A percentile compares a stretch with the other conserved stretches of the same genome.
Conservation (phyloP, 2,329 filamentous ascomycete genomes). For the Phialemoniopsis sp. region DNA sequence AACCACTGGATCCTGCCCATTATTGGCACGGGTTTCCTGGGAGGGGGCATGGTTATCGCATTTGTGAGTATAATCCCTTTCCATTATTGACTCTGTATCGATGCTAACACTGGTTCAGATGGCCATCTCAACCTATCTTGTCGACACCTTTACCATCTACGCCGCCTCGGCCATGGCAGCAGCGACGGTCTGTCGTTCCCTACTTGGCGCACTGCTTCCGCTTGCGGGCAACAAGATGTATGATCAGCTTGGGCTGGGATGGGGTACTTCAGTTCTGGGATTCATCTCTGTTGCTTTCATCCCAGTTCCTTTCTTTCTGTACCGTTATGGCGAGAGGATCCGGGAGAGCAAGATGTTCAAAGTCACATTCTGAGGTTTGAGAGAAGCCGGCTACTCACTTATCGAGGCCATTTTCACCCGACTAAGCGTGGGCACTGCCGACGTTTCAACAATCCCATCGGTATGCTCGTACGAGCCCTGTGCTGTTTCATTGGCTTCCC, state of each 20-base stretch:
- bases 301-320: constrained; percentile 38
- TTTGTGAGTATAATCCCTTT: constrained; percentile 27
- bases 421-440: too few relatives aligned
- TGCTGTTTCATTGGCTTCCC: too few relatives aligned
- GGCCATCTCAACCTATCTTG: constrained; percentile 49
- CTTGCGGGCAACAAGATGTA: constrained; percentile 34
- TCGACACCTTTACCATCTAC: constrained; percentile 50
- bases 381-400: too few relatives aligned
- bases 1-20: constrained; percentile 42
- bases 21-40: constrained; percentile 33
- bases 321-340: constrained; percentile 40
- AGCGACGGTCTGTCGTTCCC: constrained; percentile 52
- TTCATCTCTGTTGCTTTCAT: constrained; percentile 40
- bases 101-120: too few relatives aligned
- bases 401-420: too few relatives aligned
- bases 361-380: too few relatives aligned
- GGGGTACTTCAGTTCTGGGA: constrained; percentile 28
- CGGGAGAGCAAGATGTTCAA: constrained; percentile 18
- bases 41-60: constrained; percentile 29
- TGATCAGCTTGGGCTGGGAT: constrained; percentile 21
- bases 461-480: too few relatives aligned
- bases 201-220: constrained; percentile 50
- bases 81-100: too few relatives aligned
- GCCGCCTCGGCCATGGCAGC: constrained; percentile 54
- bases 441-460: too few relatives aligned